These are phyloP conservation scores for Phytopythium kandeliae DNA, from an alignment of 352 stramenopile genomes.

Conservation along the genomic window DNA sequence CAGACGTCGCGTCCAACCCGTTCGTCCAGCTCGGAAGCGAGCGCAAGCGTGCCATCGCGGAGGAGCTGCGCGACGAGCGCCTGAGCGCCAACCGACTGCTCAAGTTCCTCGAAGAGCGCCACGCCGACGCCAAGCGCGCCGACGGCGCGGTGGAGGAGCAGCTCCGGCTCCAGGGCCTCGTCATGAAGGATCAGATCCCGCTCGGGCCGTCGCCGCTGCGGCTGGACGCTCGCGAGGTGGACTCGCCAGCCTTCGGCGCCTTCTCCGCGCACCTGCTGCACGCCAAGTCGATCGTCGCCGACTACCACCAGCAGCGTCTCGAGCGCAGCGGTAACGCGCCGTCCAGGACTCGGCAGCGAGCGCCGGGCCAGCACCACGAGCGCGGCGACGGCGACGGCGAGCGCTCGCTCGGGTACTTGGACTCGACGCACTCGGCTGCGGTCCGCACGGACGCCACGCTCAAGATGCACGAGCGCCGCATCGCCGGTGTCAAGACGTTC, in stretches of 20 bases:
- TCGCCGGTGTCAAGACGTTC: conserved; percentile 33
- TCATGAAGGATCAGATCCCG: conserved; percentile 69
- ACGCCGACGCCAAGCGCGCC: conserved; percentile 25
- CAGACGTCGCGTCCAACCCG: conserved; percentile 10
- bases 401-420: conserved; percentile 39
- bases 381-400: conserved; percentile 7
- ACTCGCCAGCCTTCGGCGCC: conserved; percentile 26
- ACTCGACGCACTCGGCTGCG: conserved; percentile 33
- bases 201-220: conserved; percentile 54
- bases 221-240: conserved; percentile 37
- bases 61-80: conserved; percentile 22
- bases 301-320: conserved; percentile 35
- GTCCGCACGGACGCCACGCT: conserved; percentile 53
- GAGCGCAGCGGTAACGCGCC: conserved; percentile 46
- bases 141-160: conserved; percentile 40
- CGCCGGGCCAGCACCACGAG: too few species aligned
- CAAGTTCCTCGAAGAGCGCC: conserved; percentile 40
- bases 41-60: conserved; percentile 33
- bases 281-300: conserved; percentile 46
- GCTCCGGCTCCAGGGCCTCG: conserved; percentile 48
- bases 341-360: conserved; percentile 4
- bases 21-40: conserved; percentile 29
- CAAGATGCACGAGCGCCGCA: conserved; percentile 28
- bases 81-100: conserved; percentile 29
- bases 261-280: conserved; percentile 44